phyloP scores from a whole-genome alignment of 768 basidiomycete genomes.

The Tubosaeta sp. region DNA sequence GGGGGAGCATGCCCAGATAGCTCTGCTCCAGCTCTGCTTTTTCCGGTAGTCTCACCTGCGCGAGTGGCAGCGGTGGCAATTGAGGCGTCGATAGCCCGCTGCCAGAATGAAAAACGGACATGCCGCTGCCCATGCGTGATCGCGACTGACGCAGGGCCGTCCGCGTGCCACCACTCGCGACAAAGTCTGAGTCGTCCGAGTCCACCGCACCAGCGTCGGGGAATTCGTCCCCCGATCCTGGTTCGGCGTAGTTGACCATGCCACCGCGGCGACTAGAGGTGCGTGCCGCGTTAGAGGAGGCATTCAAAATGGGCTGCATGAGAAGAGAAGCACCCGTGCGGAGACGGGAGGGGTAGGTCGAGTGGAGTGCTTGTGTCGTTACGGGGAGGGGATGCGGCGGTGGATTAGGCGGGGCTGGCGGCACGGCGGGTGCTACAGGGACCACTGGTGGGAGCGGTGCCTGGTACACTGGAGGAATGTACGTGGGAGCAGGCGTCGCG shows the following conservation, averaged over 20 bases:
- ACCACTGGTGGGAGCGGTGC: slow-evolving; percentile 32
- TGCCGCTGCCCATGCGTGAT: slow-evolving; percentile 42
- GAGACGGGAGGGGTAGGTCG: slow-evolving; percentile 86
- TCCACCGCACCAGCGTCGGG: slow-evolving; percentile 79
- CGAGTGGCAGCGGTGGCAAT: slow-evolving; percentile 19
- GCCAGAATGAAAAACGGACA: slow-evolving; percentile 52
- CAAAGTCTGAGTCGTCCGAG: slow-evolving; percentile 80
- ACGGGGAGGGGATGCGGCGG: slow-evolving; percentile 57
- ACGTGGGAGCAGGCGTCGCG: slow-evolving; percentile 32
- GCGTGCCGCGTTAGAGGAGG: slow-evolving; percentile 39
- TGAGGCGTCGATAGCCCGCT: slow-evolving; percentile 39
- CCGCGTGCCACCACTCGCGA: slow-evolving; percentile 60
- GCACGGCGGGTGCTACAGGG: slow-evolving; percentile 18
- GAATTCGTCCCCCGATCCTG: slow-evolving; percentile 77
- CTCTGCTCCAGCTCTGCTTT: slow-evolving; percentile 77
- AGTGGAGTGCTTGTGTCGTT: slow-evolving; percentile 63
- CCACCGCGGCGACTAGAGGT: slow-evolving; percentile 56
- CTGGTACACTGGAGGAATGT: slow-evolving; percentile 37
- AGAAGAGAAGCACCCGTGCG: slow-evolving; percentile 87
- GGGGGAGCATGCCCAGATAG: slow-evolving; percentile 84
- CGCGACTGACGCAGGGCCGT: slow-evolving; percentile 50
- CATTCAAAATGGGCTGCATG: slow-evolving; percentile 75
- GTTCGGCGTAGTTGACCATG: slow-evolving; percentile 84
- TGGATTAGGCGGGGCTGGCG: slow-evolving; percentile 41
- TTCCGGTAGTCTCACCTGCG: slow-evolving; percentile 28